Evolutionary conservation across 345 rosid genomes (phyloP).

Genomic region (Populus deltoides): DNA sequence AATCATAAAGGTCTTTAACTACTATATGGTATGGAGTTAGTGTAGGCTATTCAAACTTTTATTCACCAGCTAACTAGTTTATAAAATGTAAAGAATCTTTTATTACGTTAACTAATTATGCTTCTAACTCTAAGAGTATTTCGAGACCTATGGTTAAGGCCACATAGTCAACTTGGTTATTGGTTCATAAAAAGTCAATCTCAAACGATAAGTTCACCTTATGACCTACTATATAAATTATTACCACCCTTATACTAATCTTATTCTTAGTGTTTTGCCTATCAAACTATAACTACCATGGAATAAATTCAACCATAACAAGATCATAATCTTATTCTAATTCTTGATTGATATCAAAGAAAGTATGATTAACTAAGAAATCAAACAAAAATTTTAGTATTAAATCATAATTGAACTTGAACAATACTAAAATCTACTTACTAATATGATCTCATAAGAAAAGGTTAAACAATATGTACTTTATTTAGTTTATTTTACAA

Average conservation of each 20-base stretch:
- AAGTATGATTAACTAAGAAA: not conserved
- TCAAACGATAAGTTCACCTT: not conserved
- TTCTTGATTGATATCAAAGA: not conserved
- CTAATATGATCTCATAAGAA: no score
- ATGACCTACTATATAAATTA: not conserved
- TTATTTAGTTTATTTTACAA: no score
- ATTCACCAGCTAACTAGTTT: not conserved
- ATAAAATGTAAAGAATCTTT: not conserved
- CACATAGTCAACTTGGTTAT: not conserved
- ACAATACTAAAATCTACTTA: no score
- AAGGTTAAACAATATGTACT: no score
- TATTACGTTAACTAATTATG: not conserved
- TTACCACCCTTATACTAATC: not conserved
- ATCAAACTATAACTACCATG: not conserved
- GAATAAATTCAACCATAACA: not conserved
- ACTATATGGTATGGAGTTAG: no score
- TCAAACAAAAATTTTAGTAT: not conserved
- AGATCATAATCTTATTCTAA: not conserved
- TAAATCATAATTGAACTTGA: no score
- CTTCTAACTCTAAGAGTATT: not conserved
- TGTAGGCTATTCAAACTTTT: not conserved
- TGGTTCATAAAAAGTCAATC: not conserved
- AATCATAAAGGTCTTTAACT: no score
- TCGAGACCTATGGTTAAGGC: not conserved
- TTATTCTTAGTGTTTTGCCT: not conserved